Base-by-base conservation (phyloP, 495 filamentous ascomycete genomes). In the Pseudotulostoma volvatum region DNA sequence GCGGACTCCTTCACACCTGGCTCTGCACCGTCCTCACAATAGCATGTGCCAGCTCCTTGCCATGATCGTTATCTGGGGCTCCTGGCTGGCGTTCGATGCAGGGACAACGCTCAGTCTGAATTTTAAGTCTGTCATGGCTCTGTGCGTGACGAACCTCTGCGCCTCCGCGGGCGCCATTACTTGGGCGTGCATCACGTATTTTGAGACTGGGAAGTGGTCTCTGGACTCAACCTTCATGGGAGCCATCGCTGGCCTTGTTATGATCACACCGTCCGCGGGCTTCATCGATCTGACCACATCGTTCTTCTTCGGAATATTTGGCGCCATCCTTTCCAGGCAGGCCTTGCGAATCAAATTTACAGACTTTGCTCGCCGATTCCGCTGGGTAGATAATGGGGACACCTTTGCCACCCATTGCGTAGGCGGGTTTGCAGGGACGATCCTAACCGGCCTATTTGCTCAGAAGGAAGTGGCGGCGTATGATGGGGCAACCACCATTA, bases 71-170 rank as follows among this genome's bases (percentile, higher is more conserved):
- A 67, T 71, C 42, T 73, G 68, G 69, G 66, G 68, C 42, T 59
- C 64, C 9, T 70, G 66, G 66, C 53, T 66, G 21, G 66, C 67
- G 31, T 75, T 75, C 53, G 72, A 74, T 44, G 67, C 63, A 1
- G 67, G 67, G 9, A 66, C 64, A 1, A 64, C 61, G 0, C 52
- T 71, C 5, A 47, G 46, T 1, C 44, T 62, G 1, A 67, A 64
- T 44, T 61, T 67, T 46, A 61, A 62, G 36, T 51, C 48, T 11
- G 50, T 67, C 32, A 66, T 69, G 63, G 60, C 64, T 4, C 46
- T 59, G 31, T 64, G 57, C 38, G 60, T 68, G 16, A 69, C 66
- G 1, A 69, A 68, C 37, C 50, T 69, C 9, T 67, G 61, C 44
- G 55, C 63, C 1, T 53, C 49, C 0, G 23, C 23, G 11, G 23